Conservation (phyloP, 2,329 filamentous ascomycete genomes). For the Fusarium nematophilum region DNA sequence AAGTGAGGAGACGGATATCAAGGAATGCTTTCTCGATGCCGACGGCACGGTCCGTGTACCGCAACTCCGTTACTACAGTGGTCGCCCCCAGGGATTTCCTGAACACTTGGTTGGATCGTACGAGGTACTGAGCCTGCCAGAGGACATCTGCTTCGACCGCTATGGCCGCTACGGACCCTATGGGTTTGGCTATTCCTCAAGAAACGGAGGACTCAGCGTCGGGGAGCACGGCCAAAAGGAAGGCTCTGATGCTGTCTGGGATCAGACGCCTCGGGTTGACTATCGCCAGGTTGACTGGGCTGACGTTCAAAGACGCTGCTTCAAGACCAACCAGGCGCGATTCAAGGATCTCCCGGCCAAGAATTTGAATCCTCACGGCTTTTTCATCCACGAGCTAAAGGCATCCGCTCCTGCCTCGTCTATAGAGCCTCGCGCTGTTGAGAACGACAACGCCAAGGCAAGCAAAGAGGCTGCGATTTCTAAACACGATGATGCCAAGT, state of each 20-base stretch:
- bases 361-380: conserved; percentile 59
- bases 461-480: conserved; percentile 30
- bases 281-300: conserved; percentile 84
- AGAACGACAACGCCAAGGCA: conserved; percentile 24
- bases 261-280: conserved; percentile 76
- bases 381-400: conserved; percentile 58
- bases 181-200: conserved; percentile 84
- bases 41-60: conserved; percentile 75
- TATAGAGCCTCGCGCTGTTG: conserved; percentile 21
- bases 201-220: conserved; percentile 84
- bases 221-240: conserved; percentile 86
- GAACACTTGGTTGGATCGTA: conserved; percentile 89
- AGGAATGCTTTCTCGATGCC: conserved; percentile 83
- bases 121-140: conserved; percentile 78
- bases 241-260: conserved; percentile 84
- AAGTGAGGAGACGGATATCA: conserved; percentile 62
- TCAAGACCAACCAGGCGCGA: conserved; percentile 74
- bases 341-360: conserved; percentile 66
- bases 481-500: conserved; percentile 5
- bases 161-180: conserved; percentile 91
- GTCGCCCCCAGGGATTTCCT: conserved; percentile 86
- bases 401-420: neutral
- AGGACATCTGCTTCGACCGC: conserved; percentile 93
- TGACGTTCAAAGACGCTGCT: conserved; percentile 79
- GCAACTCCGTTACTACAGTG: conserved; percentile 77